These are phyloP conservation scores for Alternaria sp. DNA, from an alignment of 2,329 filamentous ascomycete species.

Conservation along the genomic window DNA sequence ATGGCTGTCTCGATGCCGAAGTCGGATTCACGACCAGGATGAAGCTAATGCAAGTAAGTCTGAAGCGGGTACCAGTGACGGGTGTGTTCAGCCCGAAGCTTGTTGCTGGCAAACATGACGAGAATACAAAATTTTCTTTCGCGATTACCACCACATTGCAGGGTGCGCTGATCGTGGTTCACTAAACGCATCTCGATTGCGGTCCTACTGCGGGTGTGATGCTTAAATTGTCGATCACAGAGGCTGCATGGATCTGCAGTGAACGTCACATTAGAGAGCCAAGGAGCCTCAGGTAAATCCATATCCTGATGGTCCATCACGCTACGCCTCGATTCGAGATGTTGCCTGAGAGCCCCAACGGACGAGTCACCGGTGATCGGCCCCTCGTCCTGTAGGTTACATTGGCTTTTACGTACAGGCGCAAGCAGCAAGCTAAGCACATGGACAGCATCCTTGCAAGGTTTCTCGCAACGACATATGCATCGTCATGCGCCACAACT, in stretches of 20 bases:
- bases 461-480: background rate
- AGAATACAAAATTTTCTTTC: background rate
- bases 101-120: background rate
- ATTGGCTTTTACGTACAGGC: background rate
- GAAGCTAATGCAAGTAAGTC: background rate
- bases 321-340: background rate
- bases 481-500: conserved; percentile 18
- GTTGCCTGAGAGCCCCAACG: background rate
- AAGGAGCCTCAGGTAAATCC: background rate
- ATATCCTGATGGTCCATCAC: background rate
- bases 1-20: background rate
- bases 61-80: background rate
- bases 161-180: background rate
- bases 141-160: background rate
- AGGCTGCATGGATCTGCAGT: background rate
- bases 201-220: background rate
- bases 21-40: background rate
- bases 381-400: background rate
- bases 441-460: background rate
- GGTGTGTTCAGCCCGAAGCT: background rate
- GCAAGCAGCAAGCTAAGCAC: background rate
- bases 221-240: background rate
- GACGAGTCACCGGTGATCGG: background rate
- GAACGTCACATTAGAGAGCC: conserved; percentile 1
- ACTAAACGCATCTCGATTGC: background rate